Conservation (phyloP, 192 early-diverging fungal species). For the Haplosporangium gracile region DNA sequence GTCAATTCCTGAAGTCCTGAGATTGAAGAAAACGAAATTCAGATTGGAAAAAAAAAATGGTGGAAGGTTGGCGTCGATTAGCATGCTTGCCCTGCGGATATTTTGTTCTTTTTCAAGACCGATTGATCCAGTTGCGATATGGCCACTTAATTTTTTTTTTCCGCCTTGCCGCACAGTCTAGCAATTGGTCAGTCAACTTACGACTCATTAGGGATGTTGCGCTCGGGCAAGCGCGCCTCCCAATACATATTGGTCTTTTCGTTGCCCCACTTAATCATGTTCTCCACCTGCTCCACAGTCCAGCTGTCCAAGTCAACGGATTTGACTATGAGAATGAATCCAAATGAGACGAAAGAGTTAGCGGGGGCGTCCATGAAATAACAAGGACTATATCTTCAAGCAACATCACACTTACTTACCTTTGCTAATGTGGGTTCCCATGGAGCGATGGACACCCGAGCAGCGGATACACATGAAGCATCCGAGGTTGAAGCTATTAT, state of each 20-base stretch:
- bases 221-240: conserved; percentile 64
- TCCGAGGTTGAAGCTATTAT: conserved; percentile 63
- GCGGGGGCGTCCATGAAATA: background rate
- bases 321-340: conserved; percentile 70
- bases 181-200: conserved; percentile 3
- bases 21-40: background rate
- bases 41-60: conserved; percentile 14
- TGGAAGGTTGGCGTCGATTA: conserved; percentile 13
- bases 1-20: conserved; percentile 68
- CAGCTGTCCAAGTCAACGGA: conserved; percentile 87
- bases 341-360: conserved; percentile 2
- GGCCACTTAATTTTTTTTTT: background rate
- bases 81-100: background rate
- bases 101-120: background rate
- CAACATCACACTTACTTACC: conserved; percentile 56
- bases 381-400: background rate
- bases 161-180: too few species aligned
- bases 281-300: conserved; percentile 84
- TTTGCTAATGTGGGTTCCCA: conserved; percentile 90
- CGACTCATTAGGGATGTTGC: conserved; percentile 66
- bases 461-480: conserved; percentile 74
- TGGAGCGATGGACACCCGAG: conserved; percentile 82
- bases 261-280: conserved; percentile 87
- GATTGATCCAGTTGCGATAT: background rate
- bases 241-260: conserved; percentile 75